Evolutionary conservation across 148 eudicot genomes (phyloP), one percentile per base, ranked within the genome.

Genomic region (Arbutus unedo): DNA sequence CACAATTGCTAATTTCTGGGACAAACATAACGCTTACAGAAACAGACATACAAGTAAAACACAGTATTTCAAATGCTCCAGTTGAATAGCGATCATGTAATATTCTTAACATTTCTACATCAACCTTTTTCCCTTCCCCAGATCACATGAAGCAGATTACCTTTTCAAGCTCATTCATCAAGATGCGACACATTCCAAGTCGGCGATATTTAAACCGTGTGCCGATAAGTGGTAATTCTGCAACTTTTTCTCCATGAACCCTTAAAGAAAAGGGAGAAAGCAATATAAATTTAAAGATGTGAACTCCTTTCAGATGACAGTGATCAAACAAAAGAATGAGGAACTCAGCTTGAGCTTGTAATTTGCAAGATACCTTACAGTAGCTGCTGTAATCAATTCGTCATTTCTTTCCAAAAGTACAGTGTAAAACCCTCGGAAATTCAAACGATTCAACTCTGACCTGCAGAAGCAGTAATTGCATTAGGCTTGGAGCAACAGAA

Each of bases 191-290:
- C 99, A 93, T 97, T 84, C 98, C 98, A 66, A 76, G 93, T 62
- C 95, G 91, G 43, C 99, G 98, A 88, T 92, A 92, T 79, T 89
- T 86, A 88, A 91, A 91, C 70, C 97, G 88, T 47, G 99, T 97
- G 50, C 91, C 98, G 82, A 97, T 89, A 67, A 97, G 93, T 14
- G 99, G 99, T 59, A 97, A 85, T 88, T 97, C 99, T 44, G 98
- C 98, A 74, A 93, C 96, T 87, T 86, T 90, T 68, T 85, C 88
- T 43, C 98, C 98, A 85, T 91, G 85, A 62, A 97, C 85, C 89
- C 98, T 94, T 72, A 45, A 85, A 77, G 62, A 6, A 64, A 76
- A 66, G 21, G 50, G 47, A 41, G 50, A 78, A n/a, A 62, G 19
- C 45, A 50, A 38, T 31, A 31, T 57, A 16, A 43, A 43, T 66